These are phyloP conservation scores for Cerrena zonata DNA, from an alignment of 1,284 basidiomycete species.

Conservation along the genomic window DNA sequence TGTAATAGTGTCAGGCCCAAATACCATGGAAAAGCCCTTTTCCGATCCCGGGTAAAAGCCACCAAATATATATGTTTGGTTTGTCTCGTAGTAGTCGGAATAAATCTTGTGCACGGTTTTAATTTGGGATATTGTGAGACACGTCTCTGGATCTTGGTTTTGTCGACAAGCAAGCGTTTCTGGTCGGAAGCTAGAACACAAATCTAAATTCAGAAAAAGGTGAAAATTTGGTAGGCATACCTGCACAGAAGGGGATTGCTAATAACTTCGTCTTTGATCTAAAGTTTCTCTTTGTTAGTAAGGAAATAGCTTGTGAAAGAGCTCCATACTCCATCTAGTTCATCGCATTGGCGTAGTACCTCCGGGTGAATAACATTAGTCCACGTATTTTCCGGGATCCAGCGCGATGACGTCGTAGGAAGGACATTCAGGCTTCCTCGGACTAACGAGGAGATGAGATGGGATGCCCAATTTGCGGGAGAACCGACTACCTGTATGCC, in stretches of 20 bases:
- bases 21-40: constrained; percentile 26
- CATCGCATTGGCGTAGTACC: constrained; percentile 27
- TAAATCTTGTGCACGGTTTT: constrained; percentile 29
- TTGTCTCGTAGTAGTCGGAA: constrained; percentile 24
- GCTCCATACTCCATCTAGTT: constrained; percentile 25
- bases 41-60: constrained; percentile 26
- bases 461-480: constrained; percentile 23
- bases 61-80: constrained; percentile 22
- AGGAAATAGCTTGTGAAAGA: background rate
- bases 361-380: constrained; percentile 21
- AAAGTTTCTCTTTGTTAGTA: background rate
- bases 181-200: constrained; percentile 22
- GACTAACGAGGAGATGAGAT: constrained; percentile 20
- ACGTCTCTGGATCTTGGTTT: constrained; percentile 21
- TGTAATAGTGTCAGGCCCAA: constrained; percentile 13
- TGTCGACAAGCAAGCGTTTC: constrained; percentile 25
- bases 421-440: constrained; percentile 20
- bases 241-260: constrained; percentile 29
- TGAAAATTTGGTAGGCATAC: constrained; percentile 5
- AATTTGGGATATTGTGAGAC: constrained; percentile 30
- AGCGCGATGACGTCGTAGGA: constrained; percentile 16
- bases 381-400: constrained; percentile 21
- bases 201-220: background rate
- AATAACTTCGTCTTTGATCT: constrained; percentile 29
- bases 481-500: constrained; percentile 21